Base-by-base conservation (phyloP, 108 stramenopile species). In the Discostella stelligeroides region DNA sequence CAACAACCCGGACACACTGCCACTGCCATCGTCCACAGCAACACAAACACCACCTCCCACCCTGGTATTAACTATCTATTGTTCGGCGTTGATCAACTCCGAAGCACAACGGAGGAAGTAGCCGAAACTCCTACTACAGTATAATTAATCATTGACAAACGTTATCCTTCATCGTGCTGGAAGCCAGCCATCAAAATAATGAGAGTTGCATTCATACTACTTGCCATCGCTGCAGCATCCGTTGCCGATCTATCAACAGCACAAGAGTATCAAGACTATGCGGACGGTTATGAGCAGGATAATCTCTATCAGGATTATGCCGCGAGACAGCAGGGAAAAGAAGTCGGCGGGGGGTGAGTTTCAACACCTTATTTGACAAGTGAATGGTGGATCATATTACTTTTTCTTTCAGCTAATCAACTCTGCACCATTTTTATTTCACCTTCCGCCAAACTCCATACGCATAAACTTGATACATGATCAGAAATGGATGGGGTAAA, bases 291-390 rank as follows among this genome's bases (percentile, higher is more conserved):
- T 29, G 81, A 74, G 18, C 84, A 89, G 48, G 91, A 92, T 49
- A 86, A 81, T 69, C 72, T 92, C 28, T 92, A 92, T 56, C 69
- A 86, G 64, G 74, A 92, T 60, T 92, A 92, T 68, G 91, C 91
- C 34, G 73, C 63, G 57, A 84, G 70, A 30, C 87, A 88, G 42
- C 60, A 88, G 28, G 76, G 65, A 23, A 86, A 87, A 60, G 75
- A 64, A 27, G 85, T 43, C 11, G 75, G 84, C 30, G 81, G 75
- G 45, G 81, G 82, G 72, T 79, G 56, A 76, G 72, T 72, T 45
- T 20, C 42, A 11, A 2, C 5, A 37, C 15, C 24, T 7, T 29
- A 1, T 70, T 64, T 17, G 23, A 7, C 48, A n/a, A 34, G n/a
- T 28, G 12, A 28, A 21, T 30, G 43, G 39, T 17, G 60, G 13